Base-by-base conservation (phyloP, 169 alveolate species). In the Plasmodium sp. region DNA sequence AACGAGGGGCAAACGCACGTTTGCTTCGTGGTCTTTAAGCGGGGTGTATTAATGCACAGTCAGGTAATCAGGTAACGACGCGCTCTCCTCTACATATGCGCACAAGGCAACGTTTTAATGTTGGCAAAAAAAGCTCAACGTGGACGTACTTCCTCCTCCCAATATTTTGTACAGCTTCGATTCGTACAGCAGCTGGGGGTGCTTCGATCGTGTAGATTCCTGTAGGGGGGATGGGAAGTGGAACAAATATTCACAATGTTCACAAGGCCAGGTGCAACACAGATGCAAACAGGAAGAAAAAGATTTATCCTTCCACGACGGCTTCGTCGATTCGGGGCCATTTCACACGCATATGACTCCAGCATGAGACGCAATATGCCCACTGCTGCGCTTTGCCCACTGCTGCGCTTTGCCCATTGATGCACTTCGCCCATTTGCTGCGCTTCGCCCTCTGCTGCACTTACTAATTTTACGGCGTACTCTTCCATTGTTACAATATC, bases 181-280 rank as follows among this genome's bases (percentile, higher is more conserved):
- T 96, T 99, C 99, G 94, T 99, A 99, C 51, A 98, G 96, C 62
- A 99, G 97, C 93, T 99, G 99, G 14, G 99, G 99, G 95, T 98
- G 99, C 73, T 98, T 97, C 41, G 99, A 96, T 74, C 98, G 96
- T 48, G 99, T 98, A 75, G 99, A 98, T 93, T 99, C 99, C 95
- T 98, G 95, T 95, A 97, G 96, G 96, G 3, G 3, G 12, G 5
- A 18, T 97, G 96, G 34, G 98, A 0, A 18, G 12, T 97, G 96
- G 62, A 51, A 39, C 97, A 98, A 84, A 95, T 84, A 27, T 7
- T n/a, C 43, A 22, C 10, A 18, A 34, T 34, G 48, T 41, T 34
- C 10, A 16, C 41, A n/a, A 34, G 39, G 31, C n/a, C 27, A 2
- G n/a, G 51, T 81, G 77, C 58, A 85, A 27, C 39, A 67, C 43